Evolutionary conservation across 1,139 yeast species (phyloP).

Genomic region (Zygosaccharomyces sapae): DNA sequence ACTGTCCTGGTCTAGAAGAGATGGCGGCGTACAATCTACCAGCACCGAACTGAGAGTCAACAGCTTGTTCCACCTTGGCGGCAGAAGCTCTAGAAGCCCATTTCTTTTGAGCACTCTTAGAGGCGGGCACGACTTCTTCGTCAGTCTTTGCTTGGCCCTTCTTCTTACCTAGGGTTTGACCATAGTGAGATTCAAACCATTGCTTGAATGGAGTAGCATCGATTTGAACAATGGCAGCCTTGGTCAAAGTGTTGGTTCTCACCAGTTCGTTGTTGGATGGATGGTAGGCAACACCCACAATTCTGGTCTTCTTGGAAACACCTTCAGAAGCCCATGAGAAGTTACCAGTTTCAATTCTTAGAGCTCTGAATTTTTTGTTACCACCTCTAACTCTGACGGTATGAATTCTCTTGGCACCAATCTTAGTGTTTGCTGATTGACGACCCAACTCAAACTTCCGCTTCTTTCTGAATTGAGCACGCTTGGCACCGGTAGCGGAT

Average conservation of each 20-base stretch:
- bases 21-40: constrained; percentile 99
- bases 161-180: constrained; percentile 83
- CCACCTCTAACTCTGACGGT: constrained; percentile 99
- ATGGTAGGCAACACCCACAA: constrained; percentile 96
- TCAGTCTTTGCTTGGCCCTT: constrained; percentile 37
- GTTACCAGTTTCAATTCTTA: constrained; percentile 99
- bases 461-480: constrained; percentile 99
- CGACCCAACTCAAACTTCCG: constrained; percentile 99
- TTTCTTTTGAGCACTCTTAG: constrained; percentile 85
- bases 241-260: constrained; percentile 99
- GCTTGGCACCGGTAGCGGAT: constrained; percentile 99
- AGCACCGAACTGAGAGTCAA: constrained; percentile 93
- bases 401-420: constrained; percentile 98
- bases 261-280: constrained; percentile 99
- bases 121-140: constrained; percentile 55
- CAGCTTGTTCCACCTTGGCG: constrained; percentile 84
- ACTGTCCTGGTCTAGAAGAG: constrained; percentile 99
- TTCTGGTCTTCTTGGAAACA: constrained; percentile 97
- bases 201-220: constrained; percentile 99
- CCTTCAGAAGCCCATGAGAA: constrained; percentile 99
- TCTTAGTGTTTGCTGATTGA: constrained; percentile 99
- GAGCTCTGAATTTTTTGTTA: constrained; percentile 99
- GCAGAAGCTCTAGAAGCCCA: constrained; percentile 84
- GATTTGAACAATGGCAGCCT: constrained; percentile 97
- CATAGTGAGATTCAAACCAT: constrained; percentile 99